Percentiles rank a stretch among this genome's conserved stretches.
phyloP scores from a whole-genome alignment of 345 rosid species.

The Arabidopsis arenosa region DNA sequence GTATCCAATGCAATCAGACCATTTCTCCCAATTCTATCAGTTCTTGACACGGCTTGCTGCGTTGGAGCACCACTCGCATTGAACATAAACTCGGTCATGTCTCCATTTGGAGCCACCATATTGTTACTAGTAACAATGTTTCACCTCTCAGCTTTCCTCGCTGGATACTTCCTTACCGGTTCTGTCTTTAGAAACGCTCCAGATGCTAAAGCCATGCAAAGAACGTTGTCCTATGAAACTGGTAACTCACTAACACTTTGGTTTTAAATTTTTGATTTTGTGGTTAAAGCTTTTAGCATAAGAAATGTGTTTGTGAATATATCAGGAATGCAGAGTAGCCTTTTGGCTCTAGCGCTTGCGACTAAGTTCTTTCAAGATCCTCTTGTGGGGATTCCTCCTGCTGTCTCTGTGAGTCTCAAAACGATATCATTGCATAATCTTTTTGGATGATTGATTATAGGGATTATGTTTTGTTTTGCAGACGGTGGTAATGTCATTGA shows the following conservation, averaged over 20 bases:
- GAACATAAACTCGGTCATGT: conserved; percentile 72
- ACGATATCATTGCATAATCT: neutral
- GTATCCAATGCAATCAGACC: conserved; percentile 70
- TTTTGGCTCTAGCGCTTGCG: conserved; percentile 88
- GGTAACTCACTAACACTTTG: conserved; percentile 48
- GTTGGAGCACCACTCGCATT: conserved; percentile 93
- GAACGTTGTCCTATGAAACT: conserved; percentile 89
- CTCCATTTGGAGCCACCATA: conserved; percentile 71
- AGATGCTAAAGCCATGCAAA: conserved; percentile 71
- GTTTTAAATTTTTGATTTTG: too few species aligned
- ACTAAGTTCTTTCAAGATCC: conserved; percentile 93
- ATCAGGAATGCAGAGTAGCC: conserved; percentile 99
- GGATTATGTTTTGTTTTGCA: conserved; percentile 46
- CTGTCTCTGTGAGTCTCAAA: conserved; percentile 65
- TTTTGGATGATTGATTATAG: neutral
- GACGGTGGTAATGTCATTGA: conserved; percentile 95
- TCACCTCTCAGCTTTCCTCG: conserved; percentile 75
- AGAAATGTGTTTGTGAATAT: conserved; percentile 13
- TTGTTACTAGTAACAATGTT: conserved; percentile 59
- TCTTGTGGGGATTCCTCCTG: conserved; percentile 88
- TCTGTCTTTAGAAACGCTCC: conserved; percentile 56
- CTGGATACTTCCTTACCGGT: conserved; percentile 75
- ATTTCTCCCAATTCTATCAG: conserved; percentile 73
- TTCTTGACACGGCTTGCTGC: conserved; percentile 84
- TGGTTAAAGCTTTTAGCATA: too few species aligned